These are phyloP conservation scores for Lactifluus piperatus DNA, from an alignment of 768 basidiomycete genomes.

Conservation along the genomic window DNA sequence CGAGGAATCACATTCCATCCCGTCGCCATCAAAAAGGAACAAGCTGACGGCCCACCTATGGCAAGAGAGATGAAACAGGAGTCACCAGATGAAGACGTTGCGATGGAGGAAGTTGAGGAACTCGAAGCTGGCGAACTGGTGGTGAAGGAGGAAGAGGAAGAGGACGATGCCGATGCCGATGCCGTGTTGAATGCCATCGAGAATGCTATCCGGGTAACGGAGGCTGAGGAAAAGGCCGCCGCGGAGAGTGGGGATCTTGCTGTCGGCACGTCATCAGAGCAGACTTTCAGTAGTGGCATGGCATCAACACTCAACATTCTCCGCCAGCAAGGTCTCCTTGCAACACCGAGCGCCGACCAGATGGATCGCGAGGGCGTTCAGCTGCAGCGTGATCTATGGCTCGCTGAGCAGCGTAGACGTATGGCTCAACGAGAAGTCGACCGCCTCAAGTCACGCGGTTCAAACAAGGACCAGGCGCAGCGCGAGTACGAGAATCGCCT, in stretches of 20 bases:
- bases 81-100: conserved; percentile 53
- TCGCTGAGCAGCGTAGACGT: conserved; percentile 73
- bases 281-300: conserved; percentile 76
- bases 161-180: conserved; percentile 69
- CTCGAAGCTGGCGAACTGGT: conserved; percentile 75
- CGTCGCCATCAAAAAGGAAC: conserved; percentile 31
- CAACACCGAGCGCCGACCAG: conserved; percentile 53
- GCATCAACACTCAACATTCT: conserved; percentile 84
- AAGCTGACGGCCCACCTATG: conserved; percentile 15
- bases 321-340: conserved; percentile 84
- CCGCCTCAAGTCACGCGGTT: conserved; percentile 63
- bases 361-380: conserved; percentile 74
- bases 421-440: conserved; percentile 77
- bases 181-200: conserved; percentile 75
- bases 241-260: conserved; percentile 30
- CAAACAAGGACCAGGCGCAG: conserved; percentile 84
- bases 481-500: conserved; percentile 91
- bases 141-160: conserved; percentile 78
- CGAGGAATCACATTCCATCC: conserved; percentile 70
- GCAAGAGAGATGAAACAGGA: conserved; percentile 19
- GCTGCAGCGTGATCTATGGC: conserved; percentile 80
- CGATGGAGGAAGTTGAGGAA: conserved; percentile 42
- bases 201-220: conserved; percentile 51
- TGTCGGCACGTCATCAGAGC: conserved; percentile 65
- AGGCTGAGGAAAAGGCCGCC: conserved; percentile 41